A percentile compares a stretch with the other conserved stretches of the same genome.
These are phyloP conservation scores for Blastomyces silverae DNA, from an alignment of 2,329 filamentous ascomycete genomes.

Conservation along the genomic window DNA sequence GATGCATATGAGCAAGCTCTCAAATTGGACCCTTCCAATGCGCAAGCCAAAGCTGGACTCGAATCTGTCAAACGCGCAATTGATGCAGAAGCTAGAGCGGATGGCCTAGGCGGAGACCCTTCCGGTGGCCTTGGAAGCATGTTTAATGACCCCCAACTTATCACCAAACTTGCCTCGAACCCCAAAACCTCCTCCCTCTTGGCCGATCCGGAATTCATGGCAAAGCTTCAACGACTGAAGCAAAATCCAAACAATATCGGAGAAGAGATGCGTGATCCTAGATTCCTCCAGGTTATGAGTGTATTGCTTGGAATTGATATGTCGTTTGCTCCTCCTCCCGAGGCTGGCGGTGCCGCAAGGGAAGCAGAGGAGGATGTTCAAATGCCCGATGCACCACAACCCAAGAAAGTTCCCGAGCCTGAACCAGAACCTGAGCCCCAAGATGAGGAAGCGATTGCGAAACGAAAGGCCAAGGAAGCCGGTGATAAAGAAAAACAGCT, in stretches of 20 bases:
- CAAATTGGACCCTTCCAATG: constrained; percentile 85
- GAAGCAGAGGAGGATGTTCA: constrained; percentile 64
- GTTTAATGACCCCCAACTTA: constrained; percentile 86
- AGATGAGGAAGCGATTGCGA: constrained; percentile 75
- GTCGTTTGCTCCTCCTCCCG: constrained; percentile 56
- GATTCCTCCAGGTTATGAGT: constrained; percentile 89
- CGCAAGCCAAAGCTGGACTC: constrained; percentile 83
- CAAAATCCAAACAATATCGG: constrained; percentile 73
- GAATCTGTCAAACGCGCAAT: constrained; percentile 82
- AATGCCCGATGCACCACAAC: constrained; percentile 64
- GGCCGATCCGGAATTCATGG: constrained; percentile 79
- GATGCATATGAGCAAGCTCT: constrained; percentile 93
- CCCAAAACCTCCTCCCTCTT: constrained; percentile 84
- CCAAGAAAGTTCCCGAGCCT: constrained; percentile 39
- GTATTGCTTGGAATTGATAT: constrained; percentile 92
- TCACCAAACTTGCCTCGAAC: constrained; percentile 85
- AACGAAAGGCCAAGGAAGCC: constrained; percentile 84
- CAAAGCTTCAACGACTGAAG: constrained; percentile 74
- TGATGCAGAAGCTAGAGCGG: constrained; percentile 63
- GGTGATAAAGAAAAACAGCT: constrained; percentile 92
- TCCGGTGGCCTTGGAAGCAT: constrained; percentile 75
- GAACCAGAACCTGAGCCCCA: constrained; percentile 57
- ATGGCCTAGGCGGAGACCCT: constrained; percentile 58
- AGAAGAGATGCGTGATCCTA: constrained; percentile 76
- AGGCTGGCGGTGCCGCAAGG: constrained; percentile 39